A percentile compares a stretch with the other conserved stretches of the same genome.
Conservation (phyloP, 192 early-diverging fungal genomes). For the Backusella australiensis region DNA sequence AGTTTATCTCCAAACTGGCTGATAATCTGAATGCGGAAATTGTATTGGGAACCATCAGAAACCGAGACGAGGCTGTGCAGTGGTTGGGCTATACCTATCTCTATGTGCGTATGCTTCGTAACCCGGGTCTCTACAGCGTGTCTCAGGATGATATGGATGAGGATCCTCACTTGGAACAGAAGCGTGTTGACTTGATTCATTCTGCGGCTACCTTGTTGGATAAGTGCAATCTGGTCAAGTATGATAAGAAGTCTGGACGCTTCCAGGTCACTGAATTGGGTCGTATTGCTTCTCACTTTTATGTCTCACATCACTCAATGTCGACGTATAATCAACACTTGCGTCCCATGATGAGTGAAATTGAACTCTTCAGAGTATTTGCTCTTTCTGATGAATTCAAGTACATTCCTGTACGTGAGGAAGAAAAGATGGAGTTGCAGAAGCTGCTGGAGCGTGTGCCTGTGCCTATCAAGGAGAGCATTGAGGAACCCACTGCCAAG, state of each 20-base stretch:
- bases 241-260: constrained; percentile 88
- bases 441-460: constrained; percentile 83
- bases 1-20: constrained; percentile 82
- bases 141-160: constrained; percentile 64
- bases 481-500: constrained; percentile 91
- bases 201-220: constrained; percentile 84
- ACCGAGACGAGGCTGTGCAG: constrained; percentile 90
- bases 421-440: constrained; percentile 79
- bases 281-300: constrained; percentile 95
- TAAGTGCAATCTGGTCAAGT: constrained; percentile 91
- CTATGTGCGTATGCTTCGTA: constrained; percentile 94
- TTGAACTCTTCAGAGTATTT: constrained; percentile 87
- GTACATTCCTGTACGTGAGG: constrained; percentile 85
- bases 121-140: constrained; percentile 85
- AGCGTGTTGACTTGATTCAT: constrained; percentile 89
- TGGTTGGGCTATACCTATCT: constrained; percentile 97
- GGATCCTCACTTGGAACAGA: constrained; percentile 79
- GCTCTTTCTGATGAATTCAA: constrained; percentile 91
- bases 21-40: constrained; percentile 98
- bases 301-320: constrained; percentile 91
- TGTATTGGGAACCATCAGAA: constrained; percentile 87
- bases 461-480: constrained; percentile 89
- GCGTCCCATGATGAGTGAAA: constrained; percentile 90
- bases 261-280: constrained; percentile 91
- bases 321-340: constrained; percentile 91